Evolutionary conservation across 2,329 filamentous ascomycete species (phyloP).

Genomic region (Fusarium floridanum): DNA sequence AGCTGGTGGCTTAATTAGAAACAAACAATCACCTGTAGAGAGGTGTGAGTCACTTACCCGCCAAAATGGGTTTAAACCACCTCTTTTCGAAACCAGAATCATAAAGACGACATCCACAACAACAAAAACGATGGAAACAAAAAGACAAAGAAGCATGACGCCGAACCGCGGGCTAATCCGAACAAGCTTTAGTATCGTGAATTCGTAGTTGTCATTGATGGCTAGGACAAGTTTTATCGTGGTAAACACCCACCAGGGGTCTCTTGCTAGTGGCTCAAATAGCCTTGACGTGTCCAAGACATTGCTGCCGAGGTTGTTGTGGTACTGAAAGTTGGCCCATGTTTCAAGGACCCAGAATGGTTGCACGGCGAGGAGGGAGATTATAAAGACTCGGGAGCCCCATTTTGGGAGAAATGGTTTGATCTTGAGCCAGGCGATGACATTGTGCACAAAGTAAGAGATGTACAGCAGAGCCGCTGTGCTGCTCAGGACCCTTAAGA

Average conservation of each 20-base stretch:
- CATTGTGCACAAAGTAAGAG: conserved; percentile 28
- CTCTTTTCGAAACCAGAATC: conserved; percentile 27
- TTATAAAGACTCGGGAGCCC: conserved; percentile 23
- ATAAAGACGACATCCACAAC: conserved; percentile 30
- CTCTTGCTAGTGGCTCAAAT: conserved; percentile 20
- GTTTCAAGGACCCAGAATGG: conserved; percentile 33
- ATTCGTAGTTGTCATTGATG: conserved; percentile 33
- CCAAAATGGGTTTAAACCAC: conserved; percentile 31
- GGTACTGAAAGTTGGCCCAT: conserved; percentile 34
- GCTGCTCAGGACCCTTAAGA: conserved; percentile 26
- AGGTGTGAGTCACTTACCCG: conserved; percentile 2
- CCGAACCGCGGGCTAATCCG: conserved; percentile 25
- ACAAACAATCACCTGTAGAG: neutral
- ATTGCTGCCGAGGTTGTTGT: conserved; percentile 21
- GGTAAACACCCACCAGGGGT: conserved; percentile 33
- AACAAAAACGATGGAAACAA: conserved; percentile 21
- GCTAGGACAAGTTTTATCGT: conserved; percentile 24
- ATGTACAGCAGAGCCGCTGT: conserved; percentile 27
- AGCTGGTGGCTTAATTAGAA: conserved; percentile 9
- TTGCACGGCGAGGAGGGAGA: conserved; percentile 17
- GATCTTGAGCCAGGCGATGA: conserved; percentile 34
- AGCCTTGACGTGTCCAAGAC: conserved; percentile 21
- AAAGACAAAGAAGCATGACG: conserved; percentile 28
- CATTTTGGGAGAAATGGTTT: conserved; percentile 22
- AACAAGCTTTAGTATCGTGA: conserved; percentile 21